Conservation (phyloP, 768 basidiomycete species). For the Hygrophoropsis aurantiaca region DNA sequence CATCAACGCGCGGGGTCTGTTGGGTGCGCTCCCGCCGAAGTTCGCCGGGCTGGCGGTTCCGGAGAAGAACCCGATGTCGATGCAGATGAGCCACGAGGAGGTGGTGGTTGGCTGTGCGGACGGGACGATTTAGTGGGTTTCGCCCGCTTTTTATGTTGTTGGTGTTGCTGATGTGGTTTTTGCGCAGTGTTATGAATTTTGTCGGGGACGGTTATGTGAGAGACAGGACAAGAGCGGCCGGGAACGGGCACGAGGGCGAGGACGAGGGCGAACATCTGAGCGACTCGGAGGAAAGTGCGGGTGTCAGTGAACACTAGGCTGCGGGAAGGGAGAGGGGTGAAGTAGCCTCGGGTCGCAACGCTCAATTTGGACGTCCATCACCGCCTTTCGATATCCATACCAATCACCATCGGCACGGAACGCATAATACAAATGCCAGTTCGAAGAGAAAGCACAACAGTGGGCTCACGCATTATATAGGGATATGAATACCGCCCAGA, state of each 20-base stretch:
- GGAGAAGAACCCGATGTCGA: slow-evolving; percentile 93
- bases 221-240: slow-evolving; percentile 11
- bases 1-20: slow-evolving; percentile 52
- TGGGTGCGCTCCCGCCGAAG: slow-evolving; percentile 62
- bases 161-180: slow-evolving; percentile 11
- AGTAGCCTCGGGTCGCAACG: too few species aligned
- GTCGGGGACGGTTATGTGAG: slow-evolving; percentile 56
- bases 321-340: too few species aligned
- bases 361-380: too few species aligned
- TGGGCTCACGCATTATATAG: too few species aligned
- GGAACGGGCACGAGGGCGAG: not conserved
- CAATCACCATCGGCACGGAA: too few species aligned
- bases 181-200: slow-evolving; percentile 56
- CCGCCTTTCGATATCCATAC: too few species aligned
- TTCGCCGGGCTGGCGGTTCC: slow-evolving; percentile 81
- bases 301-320: too few species aligned
- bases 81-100: slow-evolving; percentile 89
- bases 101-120: slow-evolving; percentile 91
- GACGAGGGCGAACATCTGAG: slow-evolving; percentile 1
- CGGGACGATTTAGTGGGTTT: slow-evolving; percentile 86
- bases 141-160: slow-evolving; percentile 1
- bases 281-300: too few species aligned
- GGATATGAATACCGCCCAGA: too few species aligned
- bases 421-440: too few species aligned
- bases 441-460: too few species aligned